Conservation (phyloP, 1,284 basidiomycete genomes). For the Ganoderma meredithae region DNA sequence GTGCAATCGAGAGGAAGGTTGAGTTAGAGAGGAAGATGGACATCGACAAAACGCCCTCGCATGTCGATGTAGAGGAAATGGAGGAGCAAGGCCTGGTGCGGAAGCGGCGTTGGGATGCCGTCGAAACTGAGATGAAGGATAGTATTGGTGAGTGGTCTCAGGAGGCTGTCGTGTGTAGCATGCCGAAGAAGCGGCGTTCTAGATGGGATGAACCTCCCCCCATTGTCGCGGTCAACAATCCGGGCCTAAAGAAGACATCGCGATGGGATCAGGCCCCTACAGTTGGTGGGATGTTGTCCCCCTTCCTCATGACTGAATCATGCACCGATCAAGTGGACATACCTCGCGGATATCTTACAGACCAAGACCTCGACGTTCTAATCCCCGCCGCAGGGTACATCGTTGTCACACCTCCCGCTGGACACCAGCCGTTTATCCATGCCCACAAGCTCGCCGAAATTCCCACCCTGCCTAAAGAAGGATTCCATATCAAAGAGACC, state of each 20-base stretch:
- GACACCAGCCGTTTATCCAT: slow-evolving; percentile 87
- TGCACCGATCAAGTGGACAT: slow-evolving; percentile 89
- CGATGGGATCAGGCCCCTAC: slow-evolving; percentile 94
- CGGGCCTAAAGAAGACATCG: slow-evolving; percentile 78
- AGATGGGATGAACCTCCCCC: slow-evolving; percentile 93
- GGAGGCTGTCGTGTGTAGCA: slow-evolving; percentile 72
- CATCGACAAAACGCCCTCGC: slow-evolving; percentile 87
- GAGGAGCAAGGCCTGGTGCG: slow-evolving; percentile 66
- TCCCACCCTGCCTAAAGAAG: slow-evolving; percentile 77
- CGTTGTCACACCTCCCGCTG: slow-evolving; percentile 93
- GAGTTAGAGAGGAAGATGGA: slow-evolving; percentile 86
- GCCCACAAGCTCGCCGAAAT: slow-evolving; percentile 59
- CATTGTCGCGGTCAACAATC: slow-evolving; percentile 58
- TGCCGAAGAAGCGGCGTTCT: slow-evolving; percentile 90
- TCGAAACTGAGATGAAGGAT: slow-evolving; percentile 68
- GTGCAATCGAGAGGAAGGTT: slow-evolving; percentile 90
- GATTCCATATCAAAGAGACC: slow-evolving; percentile 97
- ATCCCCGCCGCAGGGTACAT: slow-evolving; percentile 89
- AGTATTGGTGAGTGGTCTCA: slow-evolving; percentile 73
- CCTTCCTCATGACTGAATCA: slow-evolving; percentile 86
- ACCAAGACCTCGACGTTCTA: slow-evolving; percentile 94
- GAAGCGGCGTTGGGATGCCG: slow-evolving; percentile 89
- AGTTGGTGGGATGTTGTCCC: slow-evolving; percentile 66
- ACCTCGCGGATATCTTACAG: slow-evolving; percentile 92
- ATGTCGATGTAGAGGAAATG: slow-evolving; percentile 59